These are phyloP conservation scores for Magnusiomyces sp. DNA, from an alignment of 1,139 yeast species.

Conservation along the genomic window DNA sequence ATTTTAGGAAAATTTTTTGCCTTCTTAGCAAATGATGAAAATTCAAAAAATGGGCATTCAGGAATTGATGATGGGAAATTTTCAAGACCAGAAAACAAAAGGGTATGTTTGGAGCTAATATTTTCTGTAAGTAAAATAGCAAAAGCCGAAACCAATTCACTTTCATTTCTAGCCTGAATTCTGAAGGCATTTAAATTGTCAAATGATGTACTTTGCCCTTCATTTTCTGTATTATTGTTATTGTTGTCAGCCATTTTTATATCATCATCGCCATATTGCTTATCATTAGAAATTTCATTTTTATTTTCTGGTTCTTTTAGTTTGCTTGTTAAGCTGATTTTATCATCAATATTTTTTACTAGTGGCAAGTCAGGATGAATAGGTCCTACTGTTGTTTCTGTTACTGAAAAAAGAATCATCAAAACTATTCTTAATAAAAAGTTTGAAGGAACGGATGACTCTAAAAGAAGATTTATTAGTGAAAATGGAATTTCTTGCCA, in stretches of 20 bases:
- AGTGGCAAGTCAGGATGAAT: background rate
- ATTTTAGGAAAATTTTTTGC: background rate
- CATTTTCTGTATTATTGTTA: background rate
- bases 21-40: background rate
- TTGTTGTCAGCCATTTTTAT: background rate
- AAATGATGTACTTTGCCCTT: background rate
- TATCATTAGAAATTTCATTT: background rate
- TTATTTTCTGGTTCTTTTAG: background rate
- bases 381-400: constrained; percentile 1
- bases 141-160: background rate
- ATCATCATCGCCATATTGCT: background rate
- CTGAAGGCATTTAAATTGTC: background rate
- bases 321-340: background rate
- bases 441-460: background rate
- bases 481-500: background rate
- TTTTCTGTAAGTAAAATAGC: background rate
- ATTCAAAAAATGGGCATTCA: background rate
- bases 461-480: background rate
- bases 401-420: background rate
- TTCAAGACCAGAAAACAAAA: constrained; percentile 1
- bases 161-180: background rate
- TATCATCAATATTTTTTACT: background rate
- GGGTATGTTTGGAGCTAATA: background rate
- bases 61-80: background rate
- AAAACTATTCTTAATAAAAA: background rate